Percentiles rank a stretch among this genome's conserved stretches.
Evolutionary conservation across 495 filamentous ascomycete genomes (phyloP).

Genomic region (Chaetomidium leptoderma): DNA sequence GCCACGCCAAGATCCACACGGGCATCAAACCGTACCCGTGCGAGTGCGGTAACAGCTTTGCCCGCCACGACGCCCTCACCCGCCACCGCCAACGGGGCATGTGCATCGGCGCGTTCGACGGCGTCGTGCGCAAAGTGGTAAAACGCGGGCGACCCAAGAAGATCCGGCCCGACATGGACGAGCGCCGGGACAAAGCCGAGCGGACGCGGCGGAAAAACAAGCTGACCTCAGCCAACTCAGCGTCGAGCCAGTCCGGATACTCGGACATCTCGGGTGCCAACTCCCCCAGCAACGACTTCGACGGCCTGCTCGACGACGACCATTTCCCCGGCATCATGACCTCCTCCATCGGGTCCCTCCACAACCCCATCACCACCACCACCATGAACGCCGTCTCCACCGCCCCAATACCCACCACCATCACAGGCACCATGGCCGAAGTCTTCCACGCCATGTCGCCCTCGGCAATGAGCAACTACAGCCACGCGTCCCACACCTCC

Average conservation of each 20-base stretch:
- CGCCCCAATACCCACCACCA: slow-evolving; percentile 39
- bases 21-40: slow-evolving; percentile 90
- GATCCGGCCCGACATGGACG: slow-evolving; percentile 52
- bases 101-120: slow-evolving; percentile 89
- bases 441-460: slow-evolving; percentile 30
- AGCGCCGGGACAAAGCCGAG: slow-evolving; percentile 61
- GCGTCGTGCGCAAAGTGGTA: slow-evolving; percentile 60
- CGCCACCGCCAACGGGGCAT: slow-evolving; percentile 90
- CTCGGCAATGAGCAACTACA: slow-evolving; percentile 33
- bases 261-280: slow-evolving; percentile 46
- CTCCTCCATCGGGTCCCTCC: slow-evolving; percentile 37
- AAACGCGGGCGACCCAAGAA: slow-evolving; percentile 50
- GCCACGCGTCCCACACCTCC: slow-evolving; percentile 18
- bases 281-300: slow-evolving; percentile 42
- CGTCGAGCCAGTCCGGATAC: slow-evolving; percentile 43
- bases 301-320: slow-evolving; percentile 41
- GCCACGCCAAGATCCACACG: slow-evolving; percentile 93
- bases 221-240: slow-evolving; percentile 40
- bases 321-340: slow-evolving; percentile 42
- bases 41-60: slow-evolving; percentile 84
- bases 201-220: slow-evolving; percentile 51
- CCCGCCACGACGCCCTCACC: slow-evolving; percentile 89
- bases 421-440: slow-evolving; percentile 30
- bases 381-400: slow-evolving; percentile 39
- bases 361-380: slow-evolving; percentile 18